Conservation (phyloP, 768 basidiomycete genomes). For the Chlorophyllum brunneum region DNA sequence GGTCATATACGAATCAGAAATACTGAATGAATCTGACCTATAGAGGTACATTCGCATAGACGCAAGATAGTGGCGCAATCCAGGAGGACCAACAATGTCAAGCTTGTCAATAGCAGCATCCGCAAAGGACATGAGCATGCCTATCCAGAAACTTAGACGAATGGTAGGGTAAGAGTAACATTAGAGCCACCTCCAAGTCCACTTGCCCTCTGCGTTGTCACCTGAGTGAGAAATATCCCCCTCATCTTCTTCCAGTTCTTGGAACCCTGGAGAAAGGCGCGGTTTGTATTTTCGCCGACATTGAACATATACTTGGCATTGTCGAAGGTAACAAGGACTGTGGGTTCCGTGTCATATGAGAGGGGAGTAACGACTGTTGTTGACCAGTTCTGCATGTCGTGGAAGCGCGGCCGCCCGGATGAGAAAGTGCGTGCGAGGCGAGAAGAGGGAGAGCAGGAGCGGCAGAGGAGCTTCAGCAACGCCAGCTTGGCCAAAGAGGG, state of each 20-base stretch:
- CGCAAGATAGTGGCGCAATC: constrained; percentile 66
- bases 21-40: constrained; percentile 41
- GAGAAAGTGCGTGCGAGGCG: background rate
- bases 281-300: constrained; percentile 74
- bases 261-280: constrained; percentile 67
- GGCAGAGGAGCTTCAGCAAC: background rate
- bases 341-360: constrained; percentile 79
- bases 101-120: constrained; percentile 61
- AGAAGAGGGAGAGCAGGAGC: background rate
- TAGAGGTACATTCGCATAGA: constrained; percentile 64
- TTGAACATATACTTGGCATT: constrained; percentile 86
- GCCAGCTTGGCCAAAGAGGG: constrained; percentile 8
- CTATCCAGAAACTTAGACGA: too few species aligned
- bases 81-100: constrained; percentile 67
- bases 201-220: constrained; percentile 55
- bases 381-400: constrained; percentile 51
- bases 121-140: constrained; percentile 75
- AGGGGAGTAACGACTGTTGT: constrained; percentile 53
- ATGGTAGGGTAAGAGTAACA: too few species aligned
- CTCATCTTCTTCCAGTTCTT: constrained; percentile 63
- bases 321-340: constrained; percentile 72
- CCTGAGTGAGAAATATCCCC: constrained; percentile 69
- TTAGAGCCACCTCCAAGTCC: constrained; percentile 74
- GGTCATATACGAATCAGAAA: background rate
- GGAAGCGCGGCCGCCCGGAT: background rate